phyloP scores from a whole-genome alignment of 2,329 filamentous ascomycete genomes.

The Neofusicoccum laricinum region DNA sequence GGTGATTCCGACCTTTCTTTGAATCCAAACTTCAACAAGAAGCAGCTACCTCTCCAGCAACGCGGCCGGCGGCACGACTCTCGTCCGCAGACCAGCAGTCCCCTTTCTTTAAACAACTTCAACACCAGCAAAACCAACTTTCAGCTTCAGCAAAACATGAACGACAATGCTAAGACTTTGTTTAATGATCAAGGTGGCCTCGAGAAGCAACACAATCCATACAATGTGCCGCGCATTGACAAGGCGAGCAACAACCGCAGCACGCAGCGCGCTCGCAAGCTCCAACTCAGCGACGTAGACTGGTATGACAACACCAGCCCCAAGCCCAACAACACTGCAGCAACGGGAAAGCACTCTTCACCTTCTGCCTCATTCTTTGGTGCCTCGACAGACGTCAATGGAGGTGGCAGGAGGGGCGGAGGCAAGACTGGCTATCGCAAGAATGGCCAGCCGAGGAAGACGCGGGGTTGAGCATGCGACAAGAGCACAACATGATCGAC shows the following conservation, averaged over 20 bases:
- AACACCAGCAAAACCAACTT: conserved; percentile 22
- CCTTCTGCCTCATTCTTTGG: too few species aligned
- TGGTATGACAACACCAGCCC: conserved; percentile 62
- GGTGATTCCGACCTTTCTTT: conserved; percentile 55
- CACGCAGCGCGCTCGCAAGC: conserved; percentile 79
- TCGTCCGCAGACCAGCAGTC: neutral
- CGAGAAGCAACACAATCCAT: conserved; percentile 41
- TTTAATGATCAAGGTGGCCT: conserved; percentile 28
- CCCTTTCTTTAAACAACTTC: neutral
- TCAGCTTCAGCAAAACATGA: conserved; percentile 34
- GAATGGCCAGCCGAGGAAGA: conserved; percentile 9
- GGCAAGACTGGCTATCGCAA: neutral
- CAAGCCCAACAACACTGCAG: neutral
- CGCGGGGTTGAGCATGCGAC: neutral
- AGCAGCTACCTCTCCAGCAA: conserved; percentile 37
- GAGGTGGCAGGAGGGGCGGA: neutral
- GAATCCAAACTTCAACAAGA: conserved; percentile 21
- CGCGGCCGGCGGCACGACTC: conserved; percentile 12
- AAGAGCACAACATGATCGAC: neutral
- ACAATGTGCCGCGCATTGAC: conserved; percentile 48
- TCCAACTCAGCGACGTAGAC: conserved; percentile 95
- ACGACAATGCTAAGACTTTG: conserved; percentile 30
- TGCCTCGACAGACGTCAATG: neutral
- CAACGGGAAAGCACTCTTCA: neutral
- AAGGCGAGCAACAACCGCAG: conserved; percentile 63